Percentiles rank a stretch among this genome's conserved stretches.
Conservation (phyloP, 305 asterid species). For the Fraxinus sp. region DNA sequence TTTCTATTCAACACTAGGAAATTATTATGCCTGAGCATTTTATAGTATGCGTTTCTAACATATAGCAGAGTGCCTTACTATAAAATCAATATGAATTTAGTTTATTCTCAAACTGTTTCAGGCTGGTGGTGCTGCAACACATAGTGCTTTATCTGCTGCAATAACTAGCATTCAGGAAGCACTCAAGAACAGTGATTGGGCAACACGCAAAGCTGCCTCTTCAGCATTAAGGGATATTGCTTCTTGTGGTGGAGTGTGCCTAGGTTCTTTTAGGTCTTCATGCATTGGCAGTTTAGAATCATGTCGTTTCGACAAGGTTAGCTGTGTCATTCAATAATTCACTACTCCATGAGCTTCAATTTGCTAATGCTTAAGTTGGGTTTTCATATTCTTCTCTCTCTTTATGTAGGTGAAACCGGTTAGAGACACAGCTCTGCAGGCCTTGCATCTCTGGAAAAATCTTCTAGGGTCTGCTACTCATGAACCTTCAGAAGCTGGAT, state of each 20-base stretch:
- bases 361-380: constrained; percentile 27
- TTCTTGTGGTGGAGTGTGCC: constrained; percentile 67
- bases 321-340: constrained; percentile 21
- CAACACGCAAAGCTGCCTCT: constrained; percentile 89
- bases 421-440: constrained; percentile 85
- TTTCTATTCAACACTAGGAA: no score
- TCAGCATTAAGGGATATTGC: constrained; percentile 85
- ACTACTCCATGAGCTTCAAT: constrained; percentile 22
- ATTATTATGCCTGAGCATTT: no score
- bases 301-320: constrained; percentile 94
- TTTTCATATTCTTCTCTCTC: constrained; percentile 12
- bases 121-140: constrained; percentile 90
- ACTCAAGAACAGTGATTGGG: constrained; percentile 85
- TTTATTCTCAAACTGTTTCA: constrained; percentile 38
- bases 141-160: constrained; percentile 60
- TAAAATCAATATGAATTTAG: constrained; percentile 2
- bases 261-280: constrained; percentile 64
- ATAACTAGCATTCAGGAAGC: constrained; percentile 80
- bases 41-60: not conserved
- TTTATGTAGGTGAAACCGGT: constrained; percentile 82
- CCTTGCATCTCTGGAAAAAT: constrained; percentile 81
- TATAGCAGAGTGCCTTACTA: not conserved
- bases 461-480: constrained; percentile 68
- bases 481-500: constrained; percentile 92
- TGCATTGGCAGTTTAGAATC: constrained; percentile 74